These are phyloP conservation scores for Amphicarpaea edgeworthii DNA, from an alignment of 306 rosid genomes.

Conservation along the genomic window DNA sequence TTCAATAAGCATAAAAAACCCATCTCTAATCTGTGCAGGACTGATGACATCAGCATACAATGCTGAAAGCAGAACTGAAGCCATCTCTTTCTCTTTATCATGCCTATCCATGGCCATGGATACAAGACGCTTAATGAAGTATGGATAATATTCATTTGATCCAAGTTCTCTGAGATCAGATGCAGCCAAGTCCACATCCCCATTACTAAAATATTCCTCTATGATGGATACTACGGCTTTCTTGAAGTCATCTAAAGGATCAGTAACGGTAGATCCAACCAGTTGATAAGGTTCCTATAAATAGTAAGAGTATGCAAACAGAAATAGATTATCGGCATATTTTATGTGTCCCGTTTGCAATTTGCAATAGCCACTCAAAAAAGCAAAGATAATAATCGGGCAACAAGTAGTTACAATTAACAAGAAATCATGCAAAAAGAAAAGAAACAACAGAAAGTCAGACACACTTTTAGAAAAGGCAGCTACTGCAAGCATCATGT, in stretches of 20 bases:
- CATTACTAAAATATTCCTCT: slow-evolving; percentile 83
- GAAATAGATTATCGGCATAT: neutral
- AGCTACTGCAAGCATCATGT: neutral
- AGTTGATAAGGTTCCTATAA: slow-evolving; percentile 86
- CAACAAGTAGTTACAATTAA: neutral
- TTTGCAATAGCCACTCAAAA: slow-evolving; percentile 1
- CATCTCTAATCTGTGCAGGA: slow-evolving; percentile 80
- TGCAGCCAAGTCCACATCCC: slow-evolving; percentile 72
- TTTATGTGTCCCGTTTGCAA: neutral
- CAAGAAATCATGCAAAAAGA: neutral
- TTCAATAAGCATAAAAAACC: slow-evolving; percentile 80
- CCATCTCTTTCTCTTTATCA: slow-evolving; percentile 93
- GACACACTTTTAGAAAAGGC: neutral
- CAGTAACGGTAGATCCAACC: slow-evolving; percentile 71
- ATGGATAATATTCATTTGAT: slow-evolving; percentile 76
- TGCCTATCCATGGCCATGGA: slow-evolving; percentile 92
- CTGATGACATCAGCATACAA: slow-evolving; percentile 83
- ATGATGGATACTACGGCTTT: slow-evolving; percentile 70
- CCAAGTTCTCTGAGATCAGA: slow-evolving; percentile 82
- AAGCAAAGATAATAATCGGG: neutral
- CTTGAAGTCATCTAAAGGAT: slow-evolving; percentile 85
- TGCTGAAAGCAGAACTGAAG: slow-evolving; percentile 83
- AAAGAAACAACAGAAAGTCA: neutral
- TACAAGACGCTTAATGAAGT: slow-evolving; percentile 82
- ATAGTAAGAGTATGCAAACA: slow-evolving; percentile 22